These are phyloP conservation scores for Limonomyces culmigenus DNA, from an alignment of 1,284 basidiomycete genomes.

Conservation along the genomic window DNA sequence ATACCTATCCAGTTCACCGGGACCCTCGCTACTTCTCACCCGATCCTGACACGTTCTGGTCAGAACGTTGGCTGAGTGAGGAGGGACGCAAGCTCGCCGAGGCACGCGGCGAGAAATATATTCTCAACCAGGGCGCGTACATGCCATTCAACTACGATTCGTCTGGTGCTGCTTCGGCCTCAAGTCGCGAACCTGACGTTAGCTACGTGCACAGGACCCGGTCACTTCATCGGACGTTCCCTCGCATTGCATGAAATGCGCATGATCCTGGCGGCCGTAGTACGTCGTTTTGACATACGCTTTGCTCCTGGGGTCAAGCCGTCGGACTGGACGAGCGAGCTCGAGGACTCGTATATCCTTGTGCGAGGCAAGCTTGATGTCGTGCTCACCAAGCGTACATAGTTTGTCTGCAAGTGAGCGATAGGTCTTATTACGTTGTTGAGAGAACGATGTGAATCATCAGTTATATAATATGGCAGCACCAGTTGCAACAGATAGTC, in stretches of 20 bases:
- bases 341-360: background rate
- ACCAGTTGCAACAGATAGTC: too few species aligned
- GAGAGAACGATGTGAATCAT: too few species aligned
- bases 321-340: background rate
- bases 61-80: slow-evolving; percentile 11
- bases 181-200: too few species aligned
- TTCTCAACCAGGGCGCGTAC: slow-evolving; percentile 10
- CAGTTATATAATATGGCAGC: too few species aligned
- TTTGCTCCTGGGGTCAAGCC: background rate
- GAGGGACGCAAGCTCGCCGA: too few species aligned
- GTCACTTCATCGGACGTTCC: slow-evolving; percentile 4
- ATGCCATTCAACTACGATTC: slow-evolving; percentile 11
- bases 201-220: background rate
- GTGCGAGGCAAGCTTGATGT: background rate
- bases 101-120: too few species aligned
- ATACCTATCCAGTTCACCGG: slow-evolving; percentile 9
- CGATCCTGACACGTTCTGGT: slow-evolving; percentile 8
- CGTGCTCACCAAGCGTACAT: too few species aligned
- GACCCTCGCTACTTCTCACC: slow-evolving; percentile 11
- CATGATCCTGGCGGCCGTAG: slow-evolving; percentile 2
- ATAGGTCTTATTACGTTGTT: too few species aligned
- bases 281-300: slow-evolving; percentile 5
- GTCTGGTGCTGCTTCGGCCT: too few species aligned
- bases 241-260: slow-evolving; percentile 9
- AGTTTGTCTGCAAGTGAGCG: too few species aligned